phyloP scores from a whole-genome alignment of 345 rosid species.

The Theobroma cacao region DNA sequence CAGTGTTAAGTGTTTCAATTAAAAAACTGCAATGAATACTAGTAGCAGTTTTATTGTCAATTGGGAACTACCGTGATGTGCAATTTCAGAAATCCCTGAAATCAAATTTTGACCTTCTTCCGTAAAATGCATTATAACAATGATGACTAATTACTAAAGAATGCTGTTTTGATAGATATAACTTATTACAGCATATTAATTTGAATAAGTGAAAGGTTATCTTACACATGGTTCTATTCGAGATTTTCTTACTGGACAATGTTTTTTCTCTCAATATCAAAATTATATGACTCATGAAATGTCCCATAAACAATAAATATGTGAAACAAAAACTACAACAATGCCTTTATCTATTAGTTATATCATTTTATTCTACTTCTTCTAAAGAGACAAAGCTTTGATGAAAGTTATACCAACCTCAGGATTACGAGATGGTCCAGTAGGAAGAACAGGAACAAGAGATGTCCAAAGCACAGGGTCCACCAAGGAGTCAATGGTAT shows the following conservation, averaged over 20 bases:
- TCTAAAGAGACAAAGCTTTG: not conserved
- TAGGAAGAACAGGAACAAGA: constrained; percentile 63
- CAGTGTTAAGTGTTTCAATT: not conserved
- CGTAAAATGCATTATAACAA: not conserved
- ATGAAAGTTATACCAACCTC: constrained; percentile 54
- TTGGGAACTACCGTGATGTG: too few relatives aligned
- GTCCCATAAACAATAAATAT: not conserved
- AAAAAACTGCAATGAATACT: not conserved
- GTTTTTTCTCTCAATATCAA: not conserved
- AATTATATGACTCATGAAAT: not conserved
- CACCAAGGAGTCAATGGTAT: constrained; percentile 57
- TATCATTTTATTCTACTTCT: constrained; percentile 9
- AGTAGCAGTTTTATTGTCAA: not conserved
- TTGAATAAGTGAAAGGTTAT: not conserved
- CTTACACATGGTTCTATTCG: not conserved
- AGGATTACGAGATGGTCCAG: constrained; percentile 58
- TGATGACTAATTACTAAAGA: not conserved
- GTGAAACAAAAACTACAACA: not conserved
- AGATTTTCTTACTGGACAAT: not conserved
- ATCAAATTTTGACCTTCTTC: not conserved
- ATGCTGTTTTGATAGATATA: not conserved
- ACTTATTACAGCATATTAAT: not conserved
- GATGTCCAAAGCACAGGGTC: constrained; percentile 90
- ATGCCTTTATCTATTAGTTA: not conserved
- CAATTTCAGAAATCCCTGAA: not conserved